phyloP scores from a whole-genome alignment of 2,329 filamentous ascomycete species.

The Talaromyces piceae region DNA sequence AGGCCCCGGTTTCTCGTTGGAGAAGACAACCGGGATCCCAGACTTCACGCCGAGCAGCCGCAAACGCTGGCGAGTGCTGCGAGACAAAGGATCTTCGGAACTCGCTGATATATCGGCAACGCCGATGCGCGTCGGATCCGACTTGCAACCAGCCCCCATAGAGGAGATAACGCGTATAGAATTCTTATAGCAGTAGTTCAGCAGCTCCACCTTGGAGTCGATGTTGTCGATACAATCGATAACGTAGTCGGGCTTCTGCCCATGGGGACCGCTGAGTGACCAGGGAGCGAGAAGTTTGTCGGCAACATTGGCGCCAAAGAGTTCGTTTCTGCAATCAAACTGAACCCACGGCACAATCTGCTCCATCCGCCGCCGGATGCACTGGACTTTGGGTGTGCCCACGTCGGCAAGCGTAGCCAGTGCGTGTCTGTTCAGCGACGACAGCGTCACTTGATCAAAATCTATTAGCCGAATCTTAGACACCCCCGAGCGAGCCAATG shows the following conservation, averaged over 20 bases:
- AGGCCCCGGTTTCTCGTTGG: conserved; percentile 78
- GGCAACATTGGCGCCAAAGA: conserved; percentile 66
- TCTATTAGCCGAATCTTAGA: conserved; percentile 83
- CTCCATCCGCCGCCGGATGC: conserved; percentile 68
- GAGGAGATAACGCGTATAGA: conserved; percentile 78
- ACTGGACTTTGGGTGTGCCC: conserved; percentile 83
- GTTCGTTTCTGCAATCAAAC: conserved; percentile 78
- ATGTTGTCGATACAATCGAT: conserved; percentile 99
- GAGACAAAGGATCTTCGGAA: conserved; percentile 80
- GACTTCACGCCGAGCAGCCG: conserved; percentile 69
- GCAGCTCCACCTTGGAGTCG: conserved; percentile 83
- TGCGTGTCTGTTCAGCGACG: conserved; percentile 90
- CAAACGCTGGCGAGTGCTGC: conserved; percentile 71
- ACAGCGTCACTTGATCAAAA: conserved; percentile 95
- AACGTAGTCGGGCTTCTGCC: conserved; percentile 69
- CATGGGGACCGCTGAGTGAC: conserved; percentile 36
- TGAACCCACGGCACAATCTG: conserved; percentile 87
- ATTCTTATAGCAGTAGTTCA: conserved; percentile 78
- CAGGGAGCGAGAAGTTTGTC: conserved; percentile 60
- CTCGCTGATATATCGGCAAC: conserved; percentile 86
- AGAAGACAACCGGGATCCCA: conserved; percentile 88
- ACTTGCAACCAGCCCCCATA: conserved; percentile 96
- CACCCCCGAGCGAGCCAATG: conserved; percentile 82
- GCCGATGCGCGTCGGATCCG: conserved; percentile 71
- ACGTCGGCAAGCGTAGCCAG: conserved; percentile 92